Conservation (phyloP, 176 grass and related monocot genomes). For the Phoenix dactylifera region DNA sequence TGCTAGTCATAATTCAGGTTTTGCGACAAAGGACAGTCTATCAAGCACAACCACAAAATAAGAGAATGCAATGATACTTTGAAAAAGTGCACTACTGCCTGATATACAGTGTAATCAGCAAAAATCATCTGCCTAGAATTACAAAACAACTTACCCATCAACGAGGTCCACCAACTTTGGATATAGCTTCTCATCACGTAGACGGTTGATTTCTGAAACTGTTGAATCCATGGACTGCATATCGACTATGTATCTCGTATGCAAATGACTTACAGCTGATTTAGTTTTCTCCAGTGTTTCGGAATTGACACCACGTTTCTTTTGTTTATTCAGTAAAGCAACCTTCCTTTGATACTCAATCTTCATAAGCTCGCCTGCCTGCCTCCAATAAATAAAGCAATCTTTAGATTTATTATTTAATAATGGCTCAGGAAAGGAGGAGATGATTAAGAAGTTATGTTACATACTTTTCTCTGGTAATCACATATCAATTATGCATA, state of each 20-base stretch:
- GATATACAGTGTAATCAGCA: too few relatives aligned
- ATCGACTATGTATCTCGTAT: slow-evolving; percentile 74
- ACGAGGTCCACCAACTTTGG: slow-evolving; percentile 77
- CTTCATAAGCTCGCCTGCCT: slow-evolving; percentile 85
- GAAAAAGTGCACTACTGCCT: too few relatives aligned
- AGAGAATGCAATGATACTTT: too few relatives aligned
- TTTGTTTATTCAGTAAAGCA: slow-evolving; percentile 61
- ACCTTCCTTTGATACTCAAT: slow-evolving; percentile 68
- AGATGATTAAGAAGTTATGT: not conserved
- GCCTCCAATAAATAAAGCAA: slow-evolving; percentile 7
- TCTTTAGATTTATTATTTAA: not conserved
- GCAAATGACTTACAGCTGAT: slow-evolving; percentile 63
- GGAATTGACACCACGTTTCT: slow-evolving; percentile 45
- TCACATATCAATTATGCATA: too few relatives aligned
- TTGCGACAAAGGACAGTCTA: too few relatives aligned
- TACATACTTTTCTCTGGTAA: not conserved
- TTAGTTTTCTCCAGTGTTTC: slow-evolving; percentile 61
- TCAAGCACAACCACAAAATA: too few relatives aligned
- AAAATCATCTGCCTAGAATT: too few relatives aligned
- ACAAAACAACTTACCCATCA: slow-evolving; percentile 36
- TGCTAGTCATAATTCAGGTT: too few relatives aligned
- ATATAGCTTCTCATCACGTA: slow-evolving; percentile 76
- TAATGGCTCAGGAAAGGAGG: not conserved
- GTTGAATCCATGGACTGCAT: slow-evolving; percentile 79
- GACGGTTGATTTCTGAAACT: slow-evolving; percentile 65